A percentile compares a stretch with the other conserved stretches of the same genome.
These are phyloP conservation scores for Epicoccum sorghinum DNA, from an alignment of 2,329 filamentous ascomycete species.

Conservation along the genomic window DNA sequence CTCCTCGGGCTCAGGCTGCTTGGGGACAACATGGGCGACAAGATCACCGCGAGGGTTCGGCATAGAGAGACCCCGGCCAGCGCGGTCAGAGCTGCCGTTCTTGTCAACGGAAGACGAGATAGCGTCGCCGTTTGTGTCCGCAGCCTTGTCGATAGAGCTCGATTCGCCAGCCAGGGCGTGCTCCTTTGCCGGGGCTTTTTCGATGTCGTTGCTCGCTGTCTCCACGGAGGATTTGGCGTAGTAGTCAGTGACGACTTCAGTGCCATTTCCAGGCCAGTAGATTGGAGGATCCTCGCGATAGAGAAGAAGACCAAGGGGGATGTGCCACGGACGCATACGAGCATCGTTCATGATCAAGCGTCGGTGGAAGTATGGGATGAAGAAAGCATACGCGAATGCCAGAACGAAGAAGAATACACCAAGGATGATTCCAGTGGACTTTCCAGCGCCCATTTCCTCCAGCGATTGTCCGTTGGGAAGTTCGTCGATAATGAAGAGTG, in stretches of 20 bases:
- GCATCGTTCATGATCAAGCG: constrained; percentile 35
- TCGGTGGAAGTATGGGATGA: constrained; percentile 36
- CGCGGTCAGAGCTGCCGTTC: constrained; percentile 12
- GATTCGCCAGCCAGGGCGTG: constrained; percentile 6
- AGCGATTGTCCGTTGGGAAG: constrained; percentile 42
- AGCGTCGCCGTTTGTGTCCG: constrained; percentile 2
- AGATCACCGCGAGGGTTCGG: constrained; percentile 5
- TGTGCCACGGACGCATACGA: constrained; percentile 32
- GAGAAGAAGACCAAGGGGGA: constrained; percentile 48
- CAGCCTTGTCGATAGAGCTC: background rate
- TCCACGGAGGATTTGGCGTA: constrained; percentile 43
- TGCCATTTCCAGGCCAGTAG: constrained; percentile 49
- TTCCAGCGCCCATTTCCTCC: constrained; percentile 37
- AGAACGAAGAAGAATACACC: constrained; percentile 35
- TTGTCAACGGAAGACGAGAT: constrained; percentile 16
- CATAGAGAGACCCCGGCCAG: constrained; percentile 6
- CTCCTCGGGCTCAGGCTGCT: constrained; percentile 41
- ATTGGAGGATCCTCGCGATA: constrained; percentile 48
- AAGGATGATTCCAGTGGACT: constrained; percentile 32
- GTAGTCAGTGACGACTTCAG: constrained; percentile 49
- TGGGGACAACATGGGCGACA: constrained; percentile 19
- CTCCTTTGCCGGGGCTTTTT: constrained; percentile 12
- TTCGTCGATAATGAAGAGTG: constrained; percentile 65
- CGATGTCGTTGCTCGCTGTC: constrained; percentile 23
- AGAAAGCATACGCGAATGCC: constrained; percentile 32